phyloP scores from a whole-genome alignment of 257 asterid species.

The Lithospermum erythrorhizon region DNA sequence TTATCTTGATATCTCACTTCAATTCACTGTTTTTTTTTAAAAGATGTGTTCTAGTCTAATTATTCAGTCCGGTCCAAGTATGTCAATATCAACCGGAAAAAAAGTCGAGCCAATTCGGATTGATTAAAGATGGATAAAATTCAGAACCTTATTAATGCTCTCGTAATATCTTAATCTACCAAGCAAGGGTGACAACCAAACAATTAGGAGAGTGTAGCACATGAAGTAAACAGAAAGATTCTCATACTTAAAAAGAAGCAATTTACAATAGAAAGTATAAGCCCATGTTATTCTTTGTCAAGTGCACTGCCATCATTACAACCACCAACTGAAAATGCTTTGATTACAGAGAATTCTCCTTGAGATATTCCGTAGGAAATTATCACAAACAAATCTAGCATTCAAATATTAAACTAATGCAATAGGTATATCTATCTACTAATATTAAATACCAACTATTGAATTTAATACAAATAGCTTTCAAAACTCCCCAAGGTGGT shows the following conservation, averaged over 20 bases:
- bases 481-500: conserved; percentile 14
- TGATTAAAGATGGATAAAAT: too few species aligned
- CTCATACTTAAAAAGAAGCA: too few species aligned
- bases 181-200: too few species aligned
- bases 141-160: too few species aligned
- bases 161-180: too few species aligned
- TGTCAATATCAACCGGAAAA: too few species aligned
- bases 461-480: conserved; percentile 10
- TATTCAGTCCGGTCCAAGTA: too few species aligned
- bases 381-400: conserved; percentile 16
- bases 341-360: conserved; percentile 5
- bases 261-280: background rate
- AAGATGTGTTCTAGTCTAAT: too few species aligned
- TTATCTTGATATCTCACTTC: background rate
- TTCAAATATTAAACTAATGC: conserved; percentile 15
- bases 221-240: too few species aligned
- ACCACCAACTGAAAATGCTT: conserved; percentile 18
- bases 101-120: too few species aligned
- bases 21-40: too few species aligned
- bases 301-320: conserved; percentile 26
- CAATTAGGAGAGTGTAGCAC: too few species aligned
- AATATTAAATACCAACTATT: background rate
- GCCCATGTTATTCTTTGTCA: conserved; percentile 19
- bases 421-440: background rate
- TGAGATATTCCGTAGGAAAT: conserved; percentile 2